These are phyloP conservation scores for Geotrichum australiense DNA, from an alignment of 1,139 yeast species.

Conservation along the genomic window DNA sequence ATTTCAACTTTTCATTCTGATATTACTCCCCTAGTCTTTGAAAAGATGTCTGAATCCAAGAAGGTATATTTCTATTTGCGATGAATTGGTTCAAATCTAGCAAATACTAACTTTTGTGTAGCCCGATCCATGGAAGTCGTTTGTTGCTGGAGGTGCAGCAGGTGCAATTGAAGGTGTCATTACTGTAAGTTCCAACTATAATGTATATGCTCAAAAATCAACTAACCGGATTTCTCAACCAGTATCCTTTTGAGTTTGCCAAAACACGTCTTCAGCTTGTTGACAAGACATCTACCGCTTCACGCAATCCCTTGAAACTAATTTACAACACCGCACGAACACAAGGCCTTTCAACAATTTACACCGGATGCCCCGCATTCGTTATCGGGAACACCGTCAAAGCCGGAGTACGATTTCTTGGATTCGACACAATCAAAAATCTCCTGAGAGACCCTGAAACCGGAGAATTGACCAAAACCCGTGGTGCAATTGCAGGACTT, in stretches of 20 bases:
- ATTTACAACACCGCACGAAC: slow-evolving; percentile 65
- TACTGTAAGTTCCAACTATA: slow-evolving; percentile 37
- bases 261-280: slow-evolving; percentile 86
- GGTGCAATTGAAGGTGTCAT: slow-evolving; percentile 89
- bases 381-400: slow-evolving; percentile 94
- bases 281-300: slow-evolving; percentile 53
- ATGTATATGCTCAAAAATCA: neutral
- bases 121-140: slow-evolving; percentile 52
- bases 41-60: slow-evolving; percentile 2
- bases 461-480: slow-evolving; percentile 80
- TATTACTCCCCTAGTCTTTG: too few species aligned
- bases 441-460: slow-evolving; percentile 62
- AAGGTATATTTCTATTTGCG: neutral
- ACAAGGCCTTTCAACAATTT: slow-evolving; percentile 75
- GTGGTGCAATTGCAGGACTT: slow-evolving; percentile 90
- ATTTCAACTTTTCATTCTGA: too few species aligned
- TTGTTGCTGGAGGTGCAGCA: slow-evolving; percentile 89
- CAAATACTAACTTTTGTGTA: slow-evolving; percentile 12
- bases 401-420: slow-evolving; percentile 88
- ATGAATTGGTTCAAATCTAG: neutral
- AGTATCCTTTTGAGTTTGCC: slow-evolving; percentile 93
- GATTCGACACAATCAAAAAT: slow-evolving; percentile 81
- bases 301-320: slow-evolving; percentile 76
- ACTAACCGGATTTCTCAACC: neutral
- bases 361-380: slow-evolving; percentile 97